phyloP scores from a whole-genome alignment of 306 rosid genomes.

The Medicago lupulina region DNA sequence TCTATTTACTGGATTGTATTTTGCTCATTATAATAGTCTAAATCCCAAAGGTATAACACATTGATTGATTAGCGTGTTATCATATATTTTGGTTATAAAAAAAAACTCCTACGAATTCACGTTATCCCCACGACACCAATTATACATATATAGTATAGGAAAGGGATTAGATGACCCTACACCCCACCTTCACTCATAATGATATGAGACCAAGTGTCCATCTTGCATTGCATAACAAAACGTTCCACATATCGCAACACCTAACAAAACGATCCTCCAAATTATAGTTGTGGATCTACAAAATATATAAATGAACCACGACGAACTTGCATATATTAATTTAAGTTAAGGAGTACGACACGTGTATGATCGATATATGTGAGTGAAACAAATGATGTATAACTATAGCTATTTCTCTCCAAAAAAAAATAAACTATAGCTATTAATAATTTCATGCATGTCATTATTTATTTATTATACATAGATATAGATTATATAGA shows the following conservation, averaged over 20 bases:
- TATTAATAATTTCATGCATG: neutral
- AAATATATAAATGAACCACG: neutral
- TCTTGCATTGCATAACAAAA: slow-evolving; percentile 3
- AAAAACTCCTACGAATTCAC: neutral
- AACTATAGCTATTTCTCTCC: neutral
- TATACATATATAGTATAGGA: neutral
- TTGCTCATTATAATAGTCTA: too few species aligned
- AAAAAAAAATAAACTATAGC: too few species aligned
- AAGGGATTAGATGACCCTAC: neutral
- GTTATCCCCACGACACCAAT: slow-evolving; percentile 7
- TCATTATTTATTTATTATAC: neutral
- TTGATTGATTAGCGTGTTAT: too few species aligned
- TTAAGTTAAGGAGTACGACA: neutral
- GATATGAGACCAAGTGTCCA: slow-evolving; percentile 19
- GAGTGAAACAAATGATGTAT: neutral
- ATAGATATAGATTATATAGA: too few species aligned
- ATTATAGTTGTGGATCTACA: neutral
- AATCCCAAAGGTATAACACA: too few species aligned
- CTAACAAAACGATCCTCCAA: neutral
- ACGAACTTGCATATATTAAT: neutral
- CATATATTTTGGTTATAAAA: too few species aligned
- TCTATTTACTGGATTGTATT: too few species aligned
- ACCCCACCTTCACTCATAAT: neutral
- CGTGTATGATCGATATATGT: neutral
- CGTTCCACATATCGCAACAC: neutral